A percentile compares a stretch with the other conserved stretches of the same genome.
Evolutionary conservation across 2,329 filamentous ascomycete genomes (phyloP).

Genomic region (Immersiporthe knoxdaviesiana): DNA sequence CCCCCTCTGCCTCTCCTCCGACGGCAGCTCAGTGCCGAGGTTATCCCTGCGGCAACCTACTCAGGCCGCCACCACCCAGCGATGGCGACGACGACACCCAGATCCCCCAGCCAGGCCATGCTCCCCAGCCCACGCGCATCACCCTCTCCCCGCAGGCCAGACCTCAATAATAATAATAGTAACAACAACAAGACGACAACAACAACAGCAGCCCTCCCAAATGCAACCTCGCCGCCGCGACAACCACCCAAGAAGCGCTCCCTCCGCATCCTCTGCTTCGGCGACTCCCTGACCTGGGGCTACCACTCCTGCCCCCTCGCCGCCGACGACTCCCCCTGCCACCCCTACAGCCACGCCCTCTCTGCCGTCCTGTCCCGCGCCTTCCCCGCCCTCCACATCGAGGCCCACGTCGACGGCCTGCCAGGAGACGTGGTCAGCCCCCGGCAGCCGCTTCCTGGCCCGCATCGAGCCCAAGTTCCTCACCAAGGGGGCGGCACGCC

Average conservation of each 20-base stretch:
- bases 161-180: neutral
- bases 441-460: conserved; percentile 30
- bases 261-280: conserved; percentile 65
- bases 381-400: conserved; percentile 42
- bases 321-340: conserved; percentile 37
- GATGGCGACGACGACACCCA: conserved; percentile 20
- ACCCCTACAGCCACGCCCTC: conserved; percentile 58
- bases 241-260: conserved; percentile 24
- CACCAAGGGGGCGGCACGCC: conserved; percentile 28
- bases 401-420: conserved; percentile 49
- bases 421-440: conserved; percentile 54
- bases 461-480: conserved; percentile 38
- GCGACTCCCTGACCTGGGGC: conserved; percentile 66
- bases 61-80: neutral
- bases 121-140: conserved; percentile 21
- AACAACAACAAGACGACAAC: conserved; percentile 16
- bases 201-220: neutral
- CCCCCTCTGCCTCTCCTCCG: too few relatives aligned
- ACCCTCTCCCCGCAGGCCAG: neutral
- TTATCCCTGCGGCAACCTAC: neutral
- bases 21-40: too few relatives aligned
- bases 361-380: conserved; percentile 49
- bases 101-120: conserved; percentile 9
- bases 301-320: conserved; percentile 41
- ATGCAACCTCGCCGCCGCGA: conserved; percentile 19